Base-by-base conservation (phyloP, 805 yeast species). In the Geotrichum ghanense region DNA sequence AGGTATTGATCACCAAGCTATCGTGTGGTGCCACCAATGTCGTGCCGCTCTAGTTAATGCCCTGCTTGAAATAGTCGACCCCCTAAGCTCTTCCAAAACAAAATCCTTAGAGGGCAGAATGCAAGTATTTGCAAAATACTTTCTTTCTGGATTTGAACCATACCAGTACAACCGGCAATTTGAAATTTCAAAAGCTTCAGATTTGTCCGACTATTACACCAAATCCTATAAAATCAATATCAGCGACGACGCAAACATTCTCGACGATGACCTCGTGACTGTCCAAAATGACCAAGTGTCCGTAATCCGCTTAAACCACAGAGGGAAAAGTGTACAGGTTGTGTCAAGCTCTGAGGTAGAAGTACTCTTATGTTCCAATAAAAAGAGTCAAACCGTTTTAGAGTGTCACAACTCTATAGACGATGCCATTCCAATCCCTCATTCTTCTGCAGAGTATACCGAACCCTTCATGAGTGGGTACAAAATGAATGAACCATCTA, bases 21-120 rank as follows among this genome's bases (percentile, higher is more conserved):
- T 89, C 44, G 95, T 88, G 0, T 89, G 97, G 97, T 89, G 97
- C 64, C 83, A 81, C 50, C 95, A 87, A 59, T 63, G 87, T 41
- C 71, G 96, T 49, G 68, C 72, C 41, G 73, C 71, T 12, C 50
- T 89, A 2, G 81, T 83, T 7, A 65, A 66, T 42, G 66, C 77
- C 0, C 59, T 89, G 21, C 63, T 85, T 42, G 80, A 76, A 37
- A 67, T 81, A 16, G 74, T 76, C 6, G 53, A 52, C 37, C 23
- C 43, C 16, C 3, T 23, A 3, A 17, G 31, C 9, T 41, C 52
- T 3, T 17, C 1, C 35, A 48, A 41, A 47, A 54, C 88, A 0
- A 65, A 66, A 39, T 58, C 76, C 0, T 61, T 85, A 27, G 53
- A 57, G 0, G 61, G 70, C 35, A 68, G 96, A 60, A 79, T 88